Evolutionary conservation across 2,329 filamentous ascomycete genomes (phyloP), one percentile per base, ranked within the genome.

Genomic region (Sclerotinia sclerotiorum): DNA sequence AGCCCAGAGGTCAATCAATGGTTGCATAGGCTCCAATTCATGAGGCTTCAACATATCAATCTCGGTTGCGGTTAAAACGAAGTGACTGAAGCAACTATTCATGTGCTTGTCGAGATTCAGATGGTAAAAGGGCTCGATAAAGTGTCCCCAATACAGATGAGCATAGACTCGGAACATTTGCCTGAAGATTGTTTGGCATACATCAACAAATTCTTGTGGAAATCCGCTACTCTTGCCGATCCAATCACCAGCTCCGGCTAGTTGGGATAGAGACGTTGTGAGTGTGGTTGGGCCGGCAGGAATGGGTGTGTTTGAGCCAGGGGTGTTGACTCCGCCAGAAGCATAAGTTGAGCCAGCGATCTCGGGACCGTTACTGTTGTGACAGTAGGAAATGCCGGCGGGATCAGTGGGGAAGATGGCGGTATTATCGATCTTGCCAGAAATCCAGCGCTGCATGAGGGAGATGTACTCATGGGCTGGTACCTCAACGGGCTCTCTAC

Each of bases 131-230:
- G 90, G 91, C 73, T 93, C 90, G 70, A 89, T 82, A 80, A 92
- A 99, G 80, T 99, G 95, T 68, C 94, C 92, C 86, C 97, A 97
- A 84, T 99, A 99, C 70, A 99, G 88, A 80, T 99, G 95, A 60
- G 95, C 90, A 78, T 99, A 99, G 74, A 97, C 94, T 69, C 95
- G 91, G 84, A 99, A 98, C 90, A 99, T 98, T 81, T 97, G 95
- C 75, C 94, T 91, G 83, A 97, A 94, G 76, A 97, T 95, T 73
- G 90, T 90, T 83, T 96, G 93, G 83, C 94, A 95, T 74, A 97
- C 93, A 70, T 90, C 88, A 74, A 94, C 85, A 79, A 97, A 98
- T 73, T 92, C 91, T 72, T 91, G 88, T 2, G 95, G 95, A 80
- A 99, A 99, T 5, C 94, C 94, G 70, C 92, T 95, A 58, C 91